These are phyloP conservation scores for Eragrostis curvula DNA, from an alignment of 176 grass and related monocot genomes.

Conservation along the genomic window DNA sequence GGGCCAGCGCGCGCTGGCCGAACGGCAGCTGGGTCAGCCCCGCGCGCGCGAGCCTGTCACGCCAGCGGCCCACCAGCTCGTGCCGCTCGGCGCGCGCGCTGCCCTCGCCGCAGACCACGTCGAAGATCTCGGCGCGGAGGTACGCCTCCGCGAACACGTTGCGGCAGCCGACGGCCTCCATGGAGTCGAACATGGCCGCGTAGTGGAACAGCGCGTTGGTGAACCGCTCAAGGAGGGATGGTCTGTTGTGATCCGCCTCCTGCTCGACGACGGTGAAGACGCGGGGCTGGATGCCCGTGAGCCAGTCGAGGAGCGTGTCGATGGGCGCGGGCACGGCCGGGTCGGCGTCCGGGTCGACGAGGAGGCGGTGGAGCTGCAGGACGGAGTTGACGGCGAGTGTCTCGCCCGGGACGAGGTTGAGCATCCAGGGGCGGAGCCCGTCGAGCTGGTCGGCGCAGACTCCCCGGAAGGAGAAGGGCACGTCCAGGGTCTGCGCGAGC, in stretches of 20 bases:
- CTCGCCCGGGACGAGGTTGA: slow-evolving; percentile 50
- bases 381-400: slow-evolving; percentile 75
- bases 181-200: slow-evolving; percentile 76
- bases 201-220: slow-evolving; percentile 81
- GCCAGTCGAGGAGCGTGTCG: slow-evolving; percentile 58
- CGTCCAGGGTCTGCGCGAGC: slow-evolving; percentile 38
- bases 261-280: slow-evolving; percentile 83
- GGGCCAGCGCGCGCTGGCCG: slow-evolving; percentile 35
- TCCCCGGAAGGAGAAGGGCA: slow-evolving; percentile 62
- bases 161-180: slow-evolving; percentile 13
- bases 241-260: slow-evolving; percentile 77
- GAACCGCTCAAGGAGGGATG: slow-evolving; percentile 60
- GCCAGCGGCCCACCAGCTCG: slow-evolving; percentile 58
- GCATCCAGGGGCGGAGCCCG: slow-evolving; percentile 54
- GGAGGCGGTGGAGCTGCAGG: slow-evolving; percentile 77
- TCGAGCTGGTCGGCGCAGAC: slow-evolving; percentile 52
- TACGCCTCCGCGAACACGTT: slow-evolving; percentile 48
- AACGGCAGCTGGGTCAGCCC: slow-evolving; percentile 59
- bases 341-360: slow-evolving; percentile 53
- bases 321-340: slow-evolving; percentile 38
- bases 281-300: slow-evolving; percentile 44
- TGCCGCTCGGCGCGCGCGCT: slow-evolving; percentile 65
- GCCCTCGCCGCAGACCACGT: slow-evolving; percentile 80
- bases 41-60: slow-evolving; percentile 31
- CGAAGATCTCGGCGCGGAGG: slow-evolving; percentile 69